These are phyloP conservation scores for Ogataea dorogensis DNA, from an alignment of 805 yeast genomes.

Conservation along the genomic window DNA sequence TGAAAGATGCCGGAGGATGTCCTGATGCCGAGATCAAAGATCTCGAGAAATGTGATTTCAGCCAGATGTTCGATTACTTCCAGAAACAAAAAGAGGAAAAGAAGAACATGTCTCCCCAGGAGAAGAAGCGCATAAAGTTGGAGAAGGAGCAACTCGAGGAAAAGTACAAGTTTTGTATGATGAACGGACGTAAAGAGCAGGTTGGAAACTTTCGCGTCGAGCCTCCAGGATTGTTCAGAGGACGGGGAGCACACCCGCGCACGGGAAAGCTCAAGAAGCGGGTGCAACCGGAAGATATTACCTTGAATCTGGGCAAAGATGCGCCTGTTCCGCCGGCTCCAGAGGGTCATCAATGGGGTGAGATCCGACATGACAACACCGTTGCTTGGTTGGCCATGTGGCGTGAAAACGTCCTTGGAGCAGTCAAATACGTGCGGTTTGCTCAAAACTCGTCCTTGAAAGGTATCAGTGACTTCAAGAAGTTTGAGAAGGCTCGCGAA, in stretches of 20 bases:
- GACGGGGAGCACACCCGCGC: constrained; percentile 96
- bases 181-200: constrained; percentile 87
- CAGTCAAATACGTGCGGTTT: constrained; percentile 83
- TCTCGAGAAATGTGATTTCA: constrained; percentile 75
- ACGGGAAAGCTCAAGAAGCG: constrained; percentile 89
- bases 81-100: constrained; percentile 70
- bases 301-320: constrained; percentile 73
- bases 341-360: constrained; percentile 88
- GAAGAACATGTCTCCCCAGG: constrained; percentile 65
- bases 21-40: constrained; percentile 44
- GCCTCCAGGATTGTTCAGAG: constrained; percentile 95
- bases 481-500: constrained; percentile 91
- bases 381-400: constrained; percentile 97
- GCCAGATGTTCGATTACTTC: constrained; percentile 67
- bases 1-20: constrained; percentile 70
- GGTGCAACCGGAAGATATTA: constrained; percentile 85
- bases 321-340: constrained; percentile 81
- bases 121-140: constrained; percentile 67
- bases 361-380: constrained; percentile 79
- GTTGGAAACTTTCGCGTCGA: constrained; percentile 93
- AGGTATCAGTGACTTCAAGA: constrained; percentile 86
- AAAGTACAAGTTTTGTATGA: constrained; percentile 70
- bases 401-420: constrained; percentile 87
- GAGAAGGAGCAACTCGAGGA: constrained; percentile 79
- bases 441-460: constrained; percentile 89